phyloP scores from a whole-genome alignment of 768 basidiomycete species.

The Boletus subcaerulescens region DNA sequence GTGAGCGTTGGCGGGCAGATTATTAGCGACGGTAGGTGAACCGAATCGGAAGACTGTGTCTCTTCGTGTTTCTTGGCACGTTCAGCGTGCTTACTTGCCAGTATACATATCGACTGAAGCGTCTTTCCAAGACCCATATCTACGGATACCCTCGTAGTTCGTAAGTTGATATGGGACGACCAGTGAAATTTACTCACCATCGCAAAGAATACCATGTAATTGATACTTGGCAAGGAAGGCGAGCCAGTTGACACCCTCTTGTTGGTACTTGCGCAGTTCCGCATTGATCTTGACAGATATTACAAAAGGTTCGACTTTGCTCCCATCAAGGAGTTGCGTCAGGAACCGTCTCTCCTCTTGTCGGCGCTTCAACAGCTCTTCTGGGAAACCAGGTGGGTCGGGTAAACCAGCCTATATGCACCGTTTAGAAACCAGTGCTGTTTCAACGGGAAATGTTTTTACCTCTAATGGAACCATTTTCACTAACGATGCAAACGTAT shows the following conservation, averaged over 20 bases:
- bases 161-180: neutral
- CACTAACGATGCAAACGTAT: conserved; percentile 93
- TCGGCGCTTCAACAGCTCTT: conserved; percentile 80
- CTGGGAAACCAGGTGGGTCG: conserved; percentile 89
- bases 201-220: conserved; percentile 95
- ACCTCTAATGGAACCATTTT: conserved; percentile 99
- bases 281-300: conserved; percentile 89
- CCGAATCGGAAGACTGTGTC: conserved; percentile 67
- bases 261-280: conserved; percentile 94
- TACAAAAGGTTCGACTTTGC: conserved; percentile 86
- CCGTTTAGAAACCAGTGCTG: neutral
- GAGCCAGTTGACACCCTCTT: conserved; percentile 98
- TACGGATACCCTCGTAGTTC: conserved; percentile 29
- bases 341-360: conserved; percentile 89
- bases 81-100: conserved; percentile 92
- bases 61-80: conserved; percentile 64
- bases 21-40: conserved; percentile 91
- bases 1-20: conserved; percentile 96
- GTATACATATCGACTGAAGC: conserved; percentile 94
- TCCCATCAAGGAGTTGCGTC: conserved; percentile 90
- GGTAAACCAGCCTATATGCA: conserved; percentile 83
- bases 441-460: conserved; percentile 15
- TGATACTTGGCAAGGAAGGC: conserved; percentile 98
- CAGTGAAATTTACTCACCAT: conserved; percentile 56
- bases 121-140: conserved; percentile 99